Percentiles rank a stretch among this genome's conserved stretches.
These are phyloP conservation scores for Leucocoprinus leucothites DNA, from an alignment of 768 basidiomycete genomes.

Conservation along the genomic window DNA sequence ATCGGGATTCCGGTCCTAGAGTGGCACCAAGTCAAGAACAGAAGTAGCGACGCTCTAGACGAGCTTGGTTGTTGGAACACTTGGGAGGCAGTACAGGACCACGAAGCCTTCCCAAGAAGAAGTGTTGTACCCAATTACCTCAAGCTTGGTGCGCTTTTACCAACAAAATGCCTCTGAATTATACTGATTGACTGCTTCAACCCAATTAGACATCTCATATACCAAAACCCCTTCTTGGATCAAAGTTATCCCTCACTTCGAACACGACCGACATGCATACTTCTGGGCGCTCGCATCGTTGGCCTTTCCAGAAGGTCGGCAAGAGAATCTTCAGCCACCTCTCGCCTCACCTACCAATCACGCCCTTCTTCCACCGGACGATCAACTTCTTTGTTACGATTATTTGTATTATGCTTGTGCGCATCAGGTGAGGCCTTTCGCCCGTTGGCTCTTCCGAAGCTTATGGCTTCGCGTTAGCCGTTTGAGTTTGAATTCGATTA, in stretches of 20 bases:
- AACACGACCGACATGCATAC: conserved; percentile 40
- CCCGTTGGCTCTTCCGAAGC: background rate
- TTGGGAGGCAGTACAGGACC: conserved; percentile 44
- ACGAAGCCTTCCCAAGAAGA: conserved; percentile 34
- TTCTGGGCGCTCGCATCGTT: conserved; percentile 47
- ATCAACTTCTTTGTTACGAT: conserved; percentile 49
- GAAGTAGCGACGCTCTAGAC: conserved; percentile 34
- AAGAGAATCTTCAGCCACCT: conserved; percentile 35
- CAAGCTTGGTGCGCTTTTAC: conserved; percentile 36
- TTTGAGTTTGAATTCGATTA: conserved; percentile 56
- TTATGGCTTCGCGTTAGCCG: conserved; percentile 30
- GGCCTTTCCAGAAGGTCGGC: conserved; percentile 42
- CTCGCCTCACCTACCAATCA: conserved; percentile 36
- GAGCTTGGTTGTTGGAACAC: conserved; percentile 57
- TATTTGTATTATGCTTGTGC: conserved; percentile 50
- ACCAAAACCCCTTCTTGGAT: conserved; percentile 47
- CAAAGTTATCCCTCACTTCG: conserved; percentile 41
- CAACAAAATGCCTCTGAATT: background rate
- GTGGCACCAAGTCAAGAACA: conserved; percentile 62
- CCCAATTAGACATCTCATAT: conserved; percentile 47
- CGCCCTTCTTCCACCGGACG: conserved; percentile 46
- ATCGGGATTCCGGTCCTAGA: conserved; percentile 51
- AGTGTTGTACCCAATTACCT: conserved; percentile 35
- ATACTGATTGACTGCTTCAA: background rate
- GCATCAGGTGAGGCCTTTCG: conserved; percentile 34